These are phyloP conservation scores for Pseudogymnoascus sp. DNA, from an alignment of 2,329 filamentous ascomycete genomes.

Conservation along the genomic window DNA sequence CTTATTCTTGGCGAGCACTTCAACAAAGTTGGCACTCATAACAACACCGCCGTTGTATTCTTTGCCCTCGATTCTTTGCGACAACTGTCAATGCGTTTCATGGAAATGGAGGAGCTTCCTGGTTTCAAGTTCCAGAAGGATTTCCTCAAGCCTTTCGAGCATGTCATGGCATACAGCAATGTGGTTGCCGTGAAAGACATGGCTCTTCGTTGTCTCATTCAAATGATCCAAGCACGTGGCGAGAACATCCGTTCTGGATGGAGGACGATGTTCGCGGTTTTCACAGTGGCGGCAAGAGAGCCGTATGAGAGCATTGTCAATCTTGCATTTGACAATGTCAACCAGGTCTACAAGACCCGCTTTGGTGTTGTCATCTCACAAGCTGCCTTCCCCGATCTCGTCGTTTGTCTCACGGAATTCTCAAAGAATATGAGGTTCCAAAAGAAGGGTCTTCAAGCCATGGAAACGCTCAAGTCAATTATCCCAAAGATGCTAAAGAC, in stretches of 20 bases:
- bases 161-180: slow-evolving; percentile 88
- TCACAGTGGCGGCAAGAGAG: slow-evolving; percentile 89
- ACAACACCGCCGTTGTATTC: slow-evolving; percentile 94
- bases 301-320: slow-evolving; percentile 94
- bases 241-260: slow-evolving; percentile 97
- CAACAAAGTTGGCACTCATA: slow-evolving; percentile 93
- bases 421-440: slow-evolving; percentile 98
- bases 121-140: slow-evolving; percentile 99
- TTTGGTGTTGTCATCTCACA: slow-evolving; percentile 96
- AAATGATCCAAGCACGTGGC: slow-evolving; percentile 97
- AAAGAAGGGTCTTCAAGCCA: slow-evolving; percentile 93
- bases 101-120: slow-evolving; percentile 95
- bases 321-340: slow-evolving; percentile 93
- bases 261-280: slow-evolving; percentile 99
- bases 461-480: slow-evolving; percentile 89
- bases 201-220: slow-evolving; percentile 89
- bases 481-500: slow-evolving; percentile 93
- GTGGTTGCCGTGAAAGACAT: slow-evolving; percentile 95
- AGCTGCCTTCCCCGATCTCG: slow-evolving; percentile 90
- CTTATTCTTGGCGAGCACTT: slow-evolving; percentile 96
- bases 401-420: slow-evolving; percentile 95
- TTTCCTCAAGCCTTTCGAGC: slow-evolving; percentile 96
- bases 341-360: slow-evolving; percentile 87
- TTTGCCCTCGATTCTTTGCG: slow-evolving; percentile 93
- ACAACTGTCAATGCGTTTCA: slow-evolving; percentile 95